These are phyloP conservation scores for Xylaria sp. DNA, from an alignment of 2,329 filamentous ascomycete species.

Conservation along the genomic window DNA sequence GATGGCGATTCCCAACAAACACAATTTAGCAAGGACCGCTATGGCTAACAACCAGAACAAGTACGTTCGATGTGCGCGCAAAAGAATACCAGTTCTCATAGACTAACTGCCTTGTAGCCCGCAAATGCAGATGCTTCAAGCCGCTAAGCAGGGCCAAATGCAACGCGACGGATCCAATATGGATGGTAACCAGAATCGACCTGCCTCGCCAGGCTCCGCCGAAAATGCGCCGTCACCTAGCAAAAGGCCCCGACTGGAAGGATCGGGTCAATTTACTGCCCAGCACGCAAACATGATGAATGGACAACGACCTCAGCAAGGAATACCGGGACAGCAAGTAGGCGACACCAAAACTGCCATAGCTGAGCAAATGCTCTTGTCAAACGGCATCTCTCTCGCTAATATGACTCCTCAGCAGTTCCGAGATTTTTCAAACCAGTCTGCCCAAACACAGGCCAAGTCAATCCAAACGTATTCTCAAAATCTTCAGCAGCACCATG, in stretches of 20 bases:
- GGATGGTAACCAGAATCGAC: slow-evolving; percentile 83
- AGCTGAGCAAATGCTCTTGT: slow-evolving; percentile 70
- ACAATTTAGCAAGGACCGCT: slow-evolving; percentile 76
- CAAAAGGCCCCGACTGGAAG: slow-evolving; percentile 86
- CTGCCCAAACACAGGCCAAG: slow-evolving; percentile 77
- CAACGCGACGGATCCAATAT: slow-evolving; percentile 87
- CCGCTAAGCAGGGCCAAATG: slow-evolving; percentile 81
- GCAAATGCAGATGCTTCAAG: slow-evolving; percentile 76
- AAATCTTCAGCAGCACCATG: slow-evolving; percentile 84
- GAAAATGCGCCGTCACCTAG: slow-evolving; percentile 93
- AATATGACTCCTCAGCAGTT: slow-evolving; percentile 81
- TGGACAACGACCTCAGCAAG: slow-evolving; percentile 73
- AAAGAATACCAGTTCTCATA: background rate
- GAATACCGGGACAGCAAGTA: slow-evolving; percentile 77
- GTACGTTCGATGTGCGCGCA: slow-evolving; percentile 58
- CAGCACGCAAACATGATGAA: slow-evolving; percentile 78
- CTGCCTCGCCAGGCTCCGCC: slow-evolving; percentile 82
- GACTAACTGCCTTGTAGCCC: slow-evolving; percentile 59
- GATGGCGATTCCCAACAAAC: slow-evolving; percentile 67
- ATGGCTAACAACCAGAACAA: slow-evolving; percentile 82
- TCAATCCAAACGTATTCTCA: slow-evolving; percentile 88
- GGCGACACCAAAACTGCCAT: slow-evolving; percentile 58
- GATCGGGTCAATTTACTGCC: slow-evolving; percentile 76
- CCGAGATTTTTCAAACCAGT: slow-evolving; percentile 67
- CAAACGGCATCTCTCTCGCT: slow-evolving; percentile 79